Evolutionary conservation across 73 alveolate genomes (phyloP).

Genomic region (Symbiodinium natans): DNA sequence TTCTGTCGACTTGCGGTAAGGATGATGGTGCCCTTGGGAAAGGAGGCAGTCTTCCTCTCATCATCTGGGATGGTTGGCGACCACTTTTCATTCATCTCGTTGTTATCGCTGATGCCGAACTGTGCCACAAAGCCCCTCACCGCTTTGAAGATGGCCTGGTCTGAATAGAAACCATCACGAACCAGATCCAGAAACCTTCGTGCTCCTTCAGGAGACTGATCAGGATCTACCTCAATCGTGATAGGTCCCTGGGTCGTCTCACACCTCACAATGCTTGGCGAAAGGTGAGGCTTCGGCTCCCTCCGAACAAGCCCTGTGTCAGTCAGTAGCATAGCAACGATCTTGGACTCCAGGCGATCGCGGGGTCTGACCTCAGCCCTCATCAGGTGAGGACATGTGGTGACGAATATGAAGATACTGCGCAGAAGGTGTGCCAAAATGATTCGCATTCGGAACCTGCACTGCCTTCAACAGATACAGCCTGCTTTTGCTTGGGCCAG

Average conservation of each 20-base stretch:
- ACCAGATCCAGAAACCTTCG: conserved; percentile 53
- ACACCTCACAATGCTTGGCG: conserved; percentile 10
- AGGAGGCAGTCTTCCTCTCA: neutral
- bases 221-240: neutral
- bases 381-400: neutral
- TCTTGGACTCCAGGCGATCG: neutral
- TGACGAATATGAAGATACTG: neutral
- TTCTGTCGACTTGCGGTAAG: neutral
- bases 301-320: conserved; percentile 46
- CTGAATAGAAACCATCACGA: conserved; percentile 44
- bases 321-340: conserved; percentile 1
- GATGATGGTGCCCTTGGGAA: neutral
- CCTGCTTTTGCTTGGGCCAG: neutral
- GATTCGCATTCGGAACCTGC: neutral
- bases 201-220: conserved; percentile 15
- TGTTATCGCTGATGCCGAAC: conserved; percentile 53
- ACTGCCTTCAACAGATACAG: neutral
- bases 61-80: conserved; percentile 65
- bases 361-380: neutral
- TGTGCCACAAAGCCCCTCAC: conserved; percentile 56
- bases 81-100: conserved; percentile 63
- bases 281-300: neutral
- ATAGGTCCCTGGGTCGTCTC: conserved; percentile 6
- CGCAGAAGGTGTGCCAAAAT: neutral
- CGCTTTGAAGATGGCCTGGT: conserved; percentile 67